A percentile compares a stretch with the other conserved stretches of the same genome.
Conservation (phyloP, 2,329 filamentous ascomycete species). For the Sordariomycetes sp. region DNA sequence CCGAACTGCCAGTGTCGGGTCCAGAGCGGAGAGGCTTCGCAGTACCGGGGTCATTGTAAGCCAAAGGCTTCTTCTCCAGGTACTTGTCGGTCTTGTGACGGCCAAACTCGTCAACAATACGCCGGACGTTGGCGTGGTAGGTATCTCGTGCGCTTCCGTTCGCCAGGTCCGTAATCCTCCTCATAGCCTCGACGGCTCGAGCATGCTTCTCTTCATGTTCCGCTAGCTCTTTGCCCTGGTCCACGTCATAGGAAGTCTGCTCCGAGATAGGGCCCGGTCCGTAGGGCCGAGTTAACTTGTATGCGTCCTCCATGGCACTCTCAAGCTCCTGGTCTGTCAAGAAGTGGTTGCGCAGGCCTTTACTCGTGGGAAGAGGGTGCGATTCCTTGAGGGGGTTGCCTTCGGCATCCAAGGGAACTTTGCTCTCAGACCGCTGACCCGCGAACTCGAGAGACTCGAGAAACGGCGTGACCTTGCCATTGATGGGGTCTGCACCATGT, state of each 20-base stretch:
- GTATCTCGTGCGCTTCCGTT: constrained; percentile 73
- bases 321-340: constrained; percentile 60
- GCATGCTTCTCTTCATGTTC: constrained; percentile 47
- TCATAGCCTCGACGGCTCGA: constrained; percentile 66
- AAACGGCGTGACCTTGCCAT: constrained; percentile 73
- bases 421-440: constrained; percentile 33
- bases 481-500: constrained; percentile 53
- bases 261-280: constrained; percentile 17
- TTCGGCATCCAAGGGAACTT: constrained; percentile 35
- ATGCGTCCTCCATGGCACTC: constrained; percentile 56
- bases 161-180: constrained; percentile 67
- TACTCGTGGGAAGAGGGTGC: constrained; percentile 34
- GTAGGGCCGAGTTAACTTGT: constrained; percentile 54
- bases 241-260: constrained; percentile 29
- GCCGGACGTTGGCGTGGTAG: constrained; percentile 71
- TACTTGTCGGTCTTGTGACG: constrained; percentile 75
- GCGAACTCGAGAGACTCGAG: constrained; percentile 70
- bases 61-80: constrained; percentile 53
- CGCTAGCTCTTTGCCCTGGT: constrained; percentile 23
- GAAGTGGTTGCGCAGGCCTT: constrained; percentile 64
- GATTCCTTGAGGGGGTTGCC: no score
- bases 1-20: constrained; percentile 85
- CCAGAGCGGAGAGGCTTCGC: constrained; percentile 55
- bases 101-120: constrained; percentile 81
- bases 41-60: constrained; percentile 28